phyloP scores from a whole-genome alignment of 2,329 filamentous ascomycete genomes.

The Magnaporthales sp. region DNA sequence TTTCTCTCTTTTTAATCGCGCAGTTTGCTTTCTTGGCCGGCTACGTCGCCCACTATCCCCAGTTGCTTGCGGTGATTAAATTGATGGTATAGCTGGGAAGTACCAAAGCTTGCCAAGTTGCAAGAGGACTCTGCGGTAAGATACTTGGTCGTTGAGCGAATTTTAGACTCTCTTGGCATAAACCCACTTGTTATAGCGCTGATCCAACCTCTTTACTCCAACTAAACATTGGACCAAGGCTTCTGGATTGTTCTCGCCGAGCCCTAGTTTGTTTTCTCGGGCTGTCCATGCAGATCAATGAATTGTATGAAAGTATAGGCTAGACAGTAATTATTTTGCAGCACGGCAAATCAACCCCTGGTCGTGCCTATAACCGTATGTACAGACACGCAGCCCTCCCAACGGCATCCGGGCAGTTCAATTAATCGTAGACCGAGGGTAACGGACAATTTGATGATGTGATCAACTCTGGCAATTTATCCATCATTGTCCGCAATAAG shows the following conservation, averaged over 20 bases:
- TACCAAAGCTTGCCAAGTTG: not conserved
- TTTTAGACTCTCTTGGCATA: not conserved
- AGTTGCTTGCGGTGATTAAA: not conserved
- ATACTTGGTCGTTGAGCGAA: not conserved
- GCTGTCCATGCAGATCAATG: not conserved
- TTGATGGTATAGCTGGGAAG: not conserved
- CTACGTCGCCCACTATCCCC: not conserved
- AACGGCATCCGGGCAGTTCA: not conserved
- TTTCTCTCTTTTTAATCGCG: not conserved
- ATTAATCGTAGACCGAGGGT: too few relatives aligned
- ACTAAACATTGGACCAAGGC: not conserved
- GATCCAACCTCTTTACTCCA: not conserved
- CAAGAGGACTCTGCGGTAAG: not conserved
- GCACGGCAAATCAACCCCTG: not conserved
- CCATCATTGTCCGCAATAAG: not conserved
- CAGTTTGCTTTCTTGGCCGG: too few relatives aligned
- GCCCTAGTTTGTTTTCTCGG: not conserved
- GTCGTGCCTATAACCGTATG: not conserved
- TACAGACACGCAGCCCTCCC: not conserved
- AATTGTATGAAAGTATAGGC: not conserved
- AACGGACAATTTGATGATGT: not conserved
- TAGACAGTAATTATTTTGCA: not conserved
- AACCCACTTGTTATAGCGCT: not conserved
- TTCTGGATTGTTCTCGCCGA: not conserved
- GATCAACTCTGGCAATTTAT: not conserved